A percentile compares a stretch with the other conserved stretches of the same genome.
Evolutionary conservation across 2,329 filamentous ascomycete genomes (phyloP).

Genomic region (Orbilia brochopaga): DNA sequence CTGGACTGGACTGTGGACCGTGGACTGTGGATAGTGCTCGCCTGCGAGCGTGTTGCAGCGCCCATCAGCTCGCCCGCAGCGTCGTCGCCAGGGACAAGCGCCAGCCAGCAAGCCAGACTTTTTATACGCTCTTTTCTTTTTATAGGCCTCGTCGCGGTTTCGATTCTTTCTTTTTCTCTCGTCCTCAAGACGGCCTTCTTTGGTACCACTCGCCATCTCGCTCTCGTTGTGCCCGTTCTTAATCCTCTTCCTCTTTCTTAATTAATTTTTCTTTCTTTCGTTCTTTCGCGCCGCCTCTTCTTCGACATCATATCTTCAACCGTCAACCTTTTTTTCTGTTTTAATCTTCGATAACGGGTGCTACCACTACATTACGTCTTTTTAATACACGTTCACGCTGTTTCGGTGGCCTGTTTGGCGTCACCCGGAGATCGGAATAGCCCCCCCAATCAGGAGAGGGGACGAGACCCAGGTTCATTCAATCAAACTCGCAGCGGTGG

Average conservation of each 20-base stretch:
- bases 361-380: not conserved
- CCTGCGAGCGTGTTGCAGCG: not conserved
- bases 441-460: not conserved
- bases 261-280: slow-evolving; percentile 7
- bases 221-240: not conserved
- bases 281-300: not conserved
- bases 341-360: not conserved
- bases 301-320: not conserved
- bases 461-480: slow-evolving; percentile 1
- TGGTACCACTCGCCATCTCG: not conserved
- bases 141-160: not conserved
- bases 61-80: not conserved
- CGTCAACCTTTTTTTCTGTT: not conserved
- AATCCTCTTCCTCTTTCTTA: slow-evolving; percentile 10
- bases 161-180: slow-evolving; percentile 6
- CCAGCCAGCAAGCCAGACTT: not conserved
- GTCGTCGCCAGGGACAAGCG: slow-evolving; percentile 1
- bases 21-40: no score
- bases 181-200: not conserved
- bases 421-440: not conserved
- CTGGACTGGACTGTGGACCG: no score
- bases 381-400: not conserved
- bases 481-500: slow-evolving; percentile 1
- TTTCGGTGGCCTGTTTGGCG: not conserved
- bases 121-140: not conserved